Evolutionary conservation across 306 rosid genomes (phyloP).

Genomic region (Malus sieversii): DNA sequence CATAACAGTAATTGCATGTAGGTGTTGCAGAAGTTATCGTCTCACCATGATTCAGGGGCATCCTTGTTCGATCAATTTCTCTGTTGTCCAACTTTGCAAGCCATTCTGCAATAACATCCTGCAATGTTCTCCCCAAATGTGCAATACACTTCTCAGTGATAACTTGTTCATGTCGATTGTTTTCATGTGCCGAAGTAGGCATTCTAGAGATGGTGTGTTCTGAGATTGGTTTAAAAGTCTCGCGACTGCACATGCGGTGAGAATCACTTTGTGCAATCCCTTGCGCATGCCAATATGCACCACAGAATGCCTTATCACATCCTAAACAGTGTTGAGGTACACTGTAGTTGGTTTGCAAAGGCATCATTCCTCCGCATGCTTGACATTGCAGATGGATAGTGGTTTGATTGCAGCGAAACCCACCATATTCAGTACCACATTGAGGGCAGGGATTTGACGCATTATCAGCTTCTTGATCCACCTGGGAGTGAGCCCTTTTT

Average conservation of each 20-base stretch:
- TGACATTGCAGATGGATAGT: constrained; percentile 82
- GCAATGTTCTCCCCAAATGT: constrained; percentile 80
- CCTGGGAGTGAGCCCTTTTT: constrained; percentile 41
- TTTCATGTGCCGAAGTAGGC: constrained; percentile 63
- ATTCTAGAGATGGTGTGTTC: constrained; percentile 49
- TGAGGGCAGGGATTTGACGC: constrained; percentile 60
- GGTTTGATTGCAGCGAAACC: constrained; percentile 49
- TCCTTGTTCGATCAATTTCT: constrained; percentile 64
- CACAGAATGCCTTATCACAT: too few species aligned
- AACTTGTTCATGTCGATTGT: constrained; percentile 67
- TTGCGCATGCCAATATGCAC: too few species aligned
- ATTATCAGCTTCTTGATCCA: constrained; percentile 33
- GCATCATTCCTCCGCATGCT: constrained; percentile 97
- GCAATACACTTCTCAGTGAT: constrained; percentile 67
- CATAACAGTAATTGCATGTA: constrained; percentile 69
- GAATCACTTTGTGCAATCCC: background rate
- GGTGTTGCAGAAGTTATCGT: constrained; percentile 44
- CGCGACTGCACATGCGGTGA: constrained; percentile 47
- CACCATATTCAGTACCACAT: constrained; percentile 71
- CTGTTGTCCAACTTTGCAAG: constrained; percentile 51
- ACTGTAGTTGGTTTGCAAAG: constrained; percentile 41
- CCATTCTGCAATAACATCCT: constrained; percentile 70
- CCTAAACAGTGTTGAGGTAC: constrained; percentile 76
- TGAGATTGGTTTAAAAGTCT: constrained; percentile 61
- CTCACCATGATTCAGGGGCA: constrained; percentile 58